Evolutionary conservation across 768 basidiomycete genomes (phyloP).

Genomic region (Ephemerocybe angulata): DNA sequence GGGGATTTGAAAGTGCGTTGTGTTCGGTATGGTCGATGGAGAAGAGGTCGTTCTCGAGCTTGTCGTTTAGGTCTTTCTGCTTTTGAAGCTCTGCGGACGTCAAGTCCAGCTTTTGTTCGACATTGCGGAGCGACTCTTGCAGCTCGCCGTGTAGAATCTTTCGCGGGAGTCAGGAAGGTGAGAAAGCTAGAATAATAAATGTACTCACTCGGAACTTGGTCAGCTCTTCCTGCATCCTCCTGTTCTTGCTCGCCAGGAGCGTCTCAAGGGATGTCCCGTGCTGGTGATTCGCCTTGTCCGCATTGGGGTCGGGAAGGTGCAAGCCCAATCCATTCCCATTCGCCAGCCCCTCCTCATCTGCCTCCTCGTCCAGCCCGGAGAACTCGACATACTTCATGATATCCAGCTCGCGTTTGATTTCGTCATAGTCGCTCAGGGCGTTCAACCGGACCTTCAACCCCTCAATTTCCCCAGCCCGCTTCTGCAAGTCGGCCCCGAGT

Average conservation of each 20-base stretch:
- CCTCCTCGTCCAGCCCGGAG: conserved; percentile 77
- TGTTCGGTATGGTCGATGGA: conserved; percentile 65
- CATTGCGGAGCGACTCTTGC: conserved; percentile 57
- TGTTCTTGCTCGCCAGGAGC: conserved; percentile 91
- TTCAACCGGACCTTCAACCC: conserved; percentile 65
- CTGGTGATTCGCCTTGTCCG: conserved; percentile 73
- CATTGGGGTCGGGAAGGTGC: conserved; percentile 84
- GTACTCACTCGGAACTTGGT: conserved; percentile 78
- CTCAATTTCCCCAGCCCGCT: conserved; percentile 64
- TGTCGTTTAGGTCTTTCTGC: conserved; percentile 79
- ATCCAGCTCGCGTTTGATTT: conserved; percentile 95
- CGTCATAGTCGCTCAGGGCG: conserved; percentile 85
- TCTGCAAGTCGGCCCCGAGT: conserved; percentile 52
- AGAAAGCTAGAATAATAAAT: not conserved
- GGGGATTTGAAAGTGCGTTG: conserved; percentile 22
- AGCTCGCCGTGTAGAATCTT: conserved; percentile 85
- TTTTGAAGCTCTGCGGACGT: conserved; percentile 69
- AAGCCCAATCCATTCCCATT: conserved; percentile 48
- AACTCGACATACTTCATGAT: conserved; percentile 99
- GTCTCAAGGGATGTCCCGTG: conserved; percentile 84
- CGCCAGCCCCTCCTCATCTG: conserved; percentile 32
- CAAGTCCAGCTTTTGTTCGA: conserved; percentile 54
- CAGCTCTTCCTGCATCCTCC: conserved; percentile 85
- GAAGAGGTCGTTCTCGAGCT: conserved; percentile 86
- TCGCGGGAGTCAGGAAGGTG: not conserved